A percentile compares a stretch with the other conserved stretches of the same genome.
Conservation (phyloP, 257 asterid species). For the Nicotiana sylvestris region DNA sequence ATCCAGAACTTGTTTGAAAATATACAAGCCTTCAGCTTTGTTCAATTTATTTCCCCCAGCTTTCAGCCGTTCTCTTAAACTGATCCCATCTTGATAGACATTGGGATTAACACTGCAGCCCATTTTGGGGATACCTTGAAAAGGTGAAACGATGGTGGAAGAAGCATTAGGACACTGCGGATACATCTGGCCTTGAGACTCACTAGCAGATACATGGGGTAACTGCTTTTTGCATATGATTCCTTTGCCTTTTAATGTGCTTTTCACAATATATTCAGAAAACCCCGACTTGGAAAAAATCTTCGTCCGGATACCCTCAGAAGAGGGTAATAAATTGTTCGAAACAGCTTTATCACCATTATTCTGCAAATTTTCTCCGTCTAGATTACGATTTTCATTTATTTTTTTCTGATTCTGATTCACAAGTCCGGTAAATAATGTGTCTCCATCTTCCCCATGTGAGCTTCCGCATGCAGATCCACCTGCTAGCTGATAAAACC, state of each 20-base stretch:
- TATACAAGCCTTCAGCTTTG: conserved; percentile 55
- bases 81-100: conserved; percentile 39
- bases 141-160: conserved; percentile 25
- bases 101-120: conserved; percentile 21
- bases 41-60: conserved; percentile 43
- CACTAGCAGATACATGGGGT: conserved; percentile 34
- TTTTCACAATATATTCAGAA: conserved; percentile 71
- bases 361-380: conserved; percentile 24
- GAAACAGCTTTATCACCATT: conserved; percentile 39
- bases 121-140: conserved; percentile 37
- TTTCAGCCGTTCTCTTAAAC: conserved; percentile 77
- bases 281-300: conserved; percentile 73
- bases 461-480: conserved; percentile 49
- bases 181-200: conserved; percentile 26
- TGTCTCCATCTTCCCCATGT: conserved; percentile 38
- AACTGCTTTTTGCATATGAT: conserved; percentile 47
- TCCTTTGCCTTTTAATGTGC: conserved; percentile 76
- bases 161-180: conserved; percentile 31
- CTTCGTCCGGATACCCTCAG: conserved; percentile 79
- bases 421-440: conserved; percentile 46
- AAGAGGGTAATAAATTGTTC: conserved; percentile 34
- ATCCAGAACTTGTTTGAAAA: conserved; percentile 72
- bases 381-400: conserved; percentile 23
- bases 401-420: conserved; percentile 35
- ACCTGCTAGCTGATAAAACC: conserved; percentile 62